Conservation (phyloP, 129 eudicot species). For the Erigeron canadensis region DNA sequence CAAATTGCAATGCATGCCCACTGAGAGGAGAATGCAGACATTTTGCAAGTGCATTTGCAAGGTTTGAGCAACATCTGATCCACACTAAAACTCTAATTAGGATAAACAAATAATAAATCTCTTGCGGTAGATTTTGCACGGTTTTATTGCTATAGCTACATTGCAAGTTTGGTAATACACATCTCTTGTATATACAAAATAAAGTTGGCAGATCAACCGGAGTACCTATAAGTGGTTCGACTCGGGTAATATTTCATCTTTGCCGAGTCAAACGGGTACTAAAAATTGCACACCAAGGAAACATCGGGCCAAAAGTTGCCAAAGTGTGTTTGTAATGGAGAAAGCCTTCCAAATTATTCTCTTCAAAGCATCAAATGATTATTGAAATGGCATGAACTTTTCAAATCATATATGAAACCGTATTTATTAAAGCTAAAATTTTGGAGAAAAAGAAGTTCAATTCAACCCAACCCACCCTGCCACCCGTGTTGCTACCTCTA, state of each 20-base stretch:
- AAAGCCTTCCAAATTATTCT: not conserved
- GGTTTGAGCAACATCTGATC: constrained; percentile 41
- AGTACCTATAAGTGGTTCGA: no score
- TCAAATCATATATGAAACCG: not conserved
- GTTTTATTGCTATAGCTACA: no score
- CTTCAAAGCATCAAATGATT: not conserved
- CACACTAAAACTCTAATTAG: constrained; percentile 14
- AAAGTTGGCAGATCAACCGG: no score
- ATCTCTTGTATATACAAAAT: no score
- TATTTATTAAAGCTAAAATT: not conserved
- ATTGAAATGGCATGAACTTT: not conserved
- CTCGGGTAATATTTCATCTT: no score
- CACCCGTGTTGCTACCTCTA: not conserved
- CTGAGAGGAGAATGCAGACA: constrained; percentile 92
- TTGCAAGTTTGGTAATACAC: no score
- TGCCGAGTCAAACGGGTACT: no score
- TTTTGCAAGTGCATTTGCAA: constrained; percentile 85
- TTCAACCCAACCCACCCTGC: constrained; percentile 6
- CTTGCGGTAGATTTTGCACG: no score
- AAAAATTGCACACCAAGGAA: no score
- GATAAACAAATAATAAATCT: constrained; percentile 17
- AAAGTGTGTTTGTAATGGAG: not conserved
- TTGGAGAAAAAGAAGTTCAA: not conserved
- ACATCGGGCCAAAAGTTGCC: no score
- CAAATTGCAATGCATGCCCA: constrained; percentile 95